These are phyloP conservation scores for Aspergillus quadricinctus DNA, from an alignment of 2,329 filamentous ascomycete species.

Conservation along the genomic window DNA sequence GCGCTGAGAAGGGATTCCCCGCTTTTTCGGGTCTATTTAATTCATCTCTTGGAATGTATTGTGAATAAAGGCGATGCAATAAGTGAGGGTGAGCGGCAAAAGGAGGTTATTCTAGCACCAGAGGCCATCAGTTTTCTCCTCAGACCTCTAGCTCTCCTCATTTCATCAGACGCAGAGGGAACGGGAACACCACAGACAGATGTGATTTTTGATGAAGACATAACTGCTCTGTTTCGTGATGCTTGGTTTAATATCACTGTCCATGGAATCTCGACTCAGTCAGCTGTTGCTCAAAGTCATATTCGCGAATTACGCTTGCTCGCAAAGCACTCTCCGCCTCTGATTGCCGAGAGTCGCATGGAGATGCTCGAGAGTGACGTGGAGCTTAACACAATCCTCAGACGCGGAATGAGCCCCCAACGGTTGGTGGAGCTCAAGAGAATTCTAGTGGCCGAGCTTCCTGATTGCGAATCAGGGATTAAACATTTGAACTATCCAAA, in stretches of 20 bases:
- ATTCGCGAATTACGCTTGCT: constrained; percentile 74
- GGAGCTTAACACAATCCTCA: constrained; percentile 88
- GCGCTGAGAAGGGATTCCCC: constrained; percentile 62
- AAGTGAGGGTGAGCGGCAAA: constrained; percentile 68
- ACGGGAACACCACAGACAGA: constrained; percentile 24
- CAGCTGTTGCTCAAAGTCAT: constrained; percentile 68
- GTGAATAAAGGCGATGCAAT: constrained; percentile 86
- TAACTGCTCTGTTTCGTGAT: constrained; percentile 72
- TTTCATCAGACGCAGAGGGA: constrained; percentile 49
- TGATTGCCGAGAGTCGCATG: constrained; percentile 82
- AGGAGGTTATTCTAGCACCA: constrained; percentile 76
- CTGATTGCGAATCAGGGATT: constrained; percentile 72
- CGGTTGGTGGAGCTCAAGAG: constrained; percentile 72
- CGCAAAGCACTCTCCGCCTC: constrained; percentile 78
- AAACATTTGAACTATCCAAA: constrained; percentile 81
- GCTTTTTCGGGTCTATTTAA: constrained; percentile 77
- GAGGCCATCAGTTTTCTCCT: constrained; percentile 84
- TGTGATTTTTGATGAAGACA: constrained; percentile 58
- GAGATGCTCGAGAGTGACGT: constrained; percentile 94
- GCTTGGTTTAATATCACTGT: constrained; percentile 98
- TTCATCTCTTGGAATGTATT: constrained; percentile 77
- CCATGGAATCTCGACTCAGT: constrained; percentile 78
- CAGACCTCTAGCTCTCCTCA: constrained; percentile 79
- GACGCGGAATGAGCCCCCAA: constrained; percentile 76
- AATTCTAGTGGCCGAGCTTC: constrained; percentile 67